Percentiles rank a stretch among this genome's conserved stretches.
These are phyloP conservation scores for Colletotrichum zoysiae DNA, from an alignment of 2,329 filamentous ascomycete genomes.

Conservation along the genomic window DNA sequence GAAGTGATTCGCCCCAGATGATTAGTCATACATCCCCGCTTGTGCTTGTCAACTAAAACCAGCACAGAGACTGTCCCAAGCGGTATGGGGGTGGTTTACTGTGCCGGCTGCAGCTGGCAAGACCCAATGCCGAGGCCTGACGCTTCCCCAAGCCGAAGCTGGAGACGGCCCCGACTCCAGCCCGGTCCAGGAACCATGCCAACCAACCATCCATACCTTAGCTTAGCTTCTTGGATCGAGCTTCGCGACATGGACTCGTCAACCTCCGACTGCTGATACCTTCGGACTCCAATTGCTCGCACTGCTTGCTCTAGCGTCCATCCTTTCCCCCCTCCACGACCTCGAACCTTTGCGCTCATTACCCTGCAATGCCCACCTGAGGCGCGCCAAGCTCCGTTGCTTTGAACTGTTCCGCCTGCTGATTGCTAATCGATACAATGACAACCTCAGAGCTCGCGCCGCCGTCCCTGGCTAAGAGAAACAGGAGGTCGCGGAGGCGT, in stretches of 20 bases:
- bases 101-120: constrained; percentile 32
- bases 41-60: neutral
- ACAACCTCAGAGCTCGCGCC: constrained; percentile 46
- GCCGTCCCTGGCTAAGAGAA: constrained; percentile 45
- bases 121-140: constrained; percentile 41
- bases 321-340: neutral
- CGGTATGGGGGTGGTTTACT: constrained; percentile 17
- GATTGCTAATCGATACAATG: constrained; percentile 25
- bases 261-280: constrained; percentile 10
- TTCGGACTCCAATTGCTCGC: constrained; percentile 20
- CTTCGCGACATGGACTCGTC: constrained; percentile 21
- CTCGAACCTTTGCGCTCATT: neutral
- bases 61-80: neutral
- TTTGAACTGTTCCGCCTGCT: constrained; percentile 1
- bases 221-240: constrained; percentile 30
- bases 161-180: constrained; percentile 30
- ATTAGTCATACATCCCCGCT: constrained; percentile 34
- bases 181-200: constrained; percentile 24
- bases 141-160: constrained; percentile 38
- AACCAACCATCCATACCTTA: constrained; percentile 16
- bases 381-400: constrained; percentile 16
- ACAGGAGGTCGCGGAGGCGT: constrained; percentile 64
- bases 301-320: neutral
- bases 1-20: constrained; percentile 23
- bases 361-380: constrained; percentile 29